Percentiles rank a stretch among this genome's conserved stretches.
These are phyloP conservation scores for Sugiyamaella floridensis DNA, from an alignment of 805 yeast species.

Conservation along the genomic window DNA sequence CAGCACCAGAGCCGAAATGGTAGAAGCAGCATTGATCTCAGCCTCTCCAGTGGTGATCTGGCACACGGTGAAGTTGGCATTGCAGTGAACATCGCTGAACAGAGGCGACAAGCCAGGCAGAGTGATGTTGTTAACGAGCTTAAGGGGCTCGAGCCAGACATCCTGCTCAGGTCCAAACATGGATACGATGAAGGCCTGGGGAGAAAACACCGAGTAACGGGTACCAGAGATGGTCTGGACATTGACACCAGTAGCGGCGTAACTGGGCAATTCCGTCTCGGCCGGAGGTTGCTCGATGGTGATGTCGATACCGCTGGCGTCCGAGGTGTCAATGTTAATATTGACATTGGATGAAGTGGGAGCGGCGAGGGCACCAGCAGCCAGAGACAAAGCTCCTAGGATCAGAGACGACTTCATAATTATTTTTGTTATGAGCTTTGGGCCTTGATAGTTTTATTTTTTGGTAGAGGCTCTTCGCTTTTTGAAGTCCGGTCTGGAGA, in stretches of 20 bases:
- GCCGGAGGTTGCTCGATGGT: slow-evolving; percentile 2
- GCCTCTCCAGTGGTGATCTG: slow-evolving; percentile 65
- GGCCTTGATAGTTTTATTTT: not conserved
- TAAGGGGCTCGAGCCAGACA: slow-evolving; percentile 45
- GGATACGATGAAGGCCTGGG: slow-evolving; percentile 49
- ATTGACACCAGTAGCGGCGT: slow-evolving; percentile 8
- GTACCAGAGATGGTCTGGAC: slow-evolving; percentile 4
- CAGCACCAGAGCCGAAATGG: slow-evolving; percentile 48
- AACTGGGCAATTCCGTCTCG: slow-evolving; percentile 2
- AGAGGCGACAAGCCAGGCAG: slow-evolving; percentile 61
- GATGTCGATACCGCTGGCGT: not conserved
- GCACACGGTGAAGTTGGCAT: slow-evolving; percentile 46
- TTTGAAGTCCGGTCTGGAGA: too few relatives aligned
- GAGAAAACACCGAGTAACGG: slow-evolving; percentile 26
- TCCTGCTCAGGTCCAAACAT: slow-evolving; percentile 49
- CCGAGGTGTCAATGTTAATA: slow-evolving; percentile 2
- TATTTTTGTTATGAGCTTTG: not conserved
- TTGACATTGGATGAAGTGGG: slow-evolving; percentile 1
- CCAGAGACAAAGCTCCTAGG: slow-evolving; percentile 1
- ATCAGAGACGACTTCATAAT: not conserved
- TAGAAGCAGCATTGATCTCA: slow-evolving; percentile 58
- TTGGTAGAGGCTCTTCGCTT: too few relatives aligned
- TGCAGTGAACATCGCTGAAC: slow-evolving; percentile 53
- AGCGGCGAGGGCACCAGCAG: not conserved
- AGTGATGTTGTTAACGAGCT: slow-evolving; percentile 47